A percentile compares a stretch with the other conserved stretches of the same genome.
These are phyloP conservation scores for Prunella vulgaris DNA, from an alignment of 257 asterid genomes.

Conservation along the genomic window DNA sequence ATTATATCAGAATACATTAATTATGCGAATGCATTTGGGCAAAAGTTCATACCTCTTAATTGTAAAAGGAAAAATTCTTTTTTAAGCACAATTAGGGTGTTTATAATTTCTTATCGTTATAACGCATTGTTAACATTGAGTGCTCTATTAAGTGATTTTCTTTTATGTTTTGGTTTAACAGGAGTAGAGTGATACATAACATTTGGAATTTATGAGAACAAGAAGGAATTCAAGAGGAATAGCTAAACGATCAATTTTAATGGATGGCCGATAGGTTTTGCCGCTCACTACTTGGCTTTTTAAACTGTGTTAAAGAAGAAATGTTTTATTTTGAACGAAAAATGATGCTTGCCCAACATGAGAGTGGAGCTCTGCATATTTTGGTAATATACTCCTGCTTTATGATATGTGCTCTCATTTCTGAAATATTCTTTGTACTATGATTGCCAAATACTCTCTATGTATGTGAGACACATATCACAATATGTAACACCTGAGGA, in stretches of 20 bases:
- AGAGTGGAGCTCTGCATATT: constrained; percentile 27
- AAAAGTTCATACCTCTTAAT: background rate
- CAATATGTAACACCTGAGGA: constrained; percentile 12
- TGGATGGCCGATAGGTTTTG: constrained; percentile 25
- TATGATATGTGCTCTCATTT: constrained; percentile 18
- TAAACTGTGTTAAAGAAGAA: constrained; percentile 26
- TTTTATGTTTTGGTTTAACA: constrained; percentile 22
- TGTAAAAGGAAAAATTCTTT: background rate
- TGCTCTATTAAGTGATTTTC: background rate
- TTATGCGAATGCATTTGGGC: background rate
- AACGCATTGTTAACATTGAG: background rate
- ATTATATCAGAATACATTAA: background rate
- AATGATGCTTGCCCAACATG: constrained; percentile 31
- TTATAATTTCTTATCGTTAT: too few relatives aligned
- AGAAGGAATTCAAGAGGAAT: constrained; percentile 26
- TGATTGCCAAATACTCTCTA: background rate
- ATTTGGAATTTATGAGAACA: constrained; percentile 27
- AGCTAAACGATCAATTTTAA: constrained; percentile 25
- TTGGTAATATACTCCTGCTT: constrained; percentile 21
- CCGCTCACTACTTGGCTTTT: constrained; percentile 30
- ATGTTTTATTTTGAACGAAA: constrained; percentile 20
- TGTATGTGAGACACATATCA: constrained; percentile 5
- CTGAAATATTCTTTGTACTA: constrained; percentile 16
- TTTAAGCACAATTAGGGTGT: background rate
- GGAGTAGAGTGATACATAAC: constrained; percentile 31